Evolutionary conservation across 192 early-diverging fungal species (phyloP), one percentile per base, ranked within the genome.

Genomic region (Oehlia diaphana): DNA sequence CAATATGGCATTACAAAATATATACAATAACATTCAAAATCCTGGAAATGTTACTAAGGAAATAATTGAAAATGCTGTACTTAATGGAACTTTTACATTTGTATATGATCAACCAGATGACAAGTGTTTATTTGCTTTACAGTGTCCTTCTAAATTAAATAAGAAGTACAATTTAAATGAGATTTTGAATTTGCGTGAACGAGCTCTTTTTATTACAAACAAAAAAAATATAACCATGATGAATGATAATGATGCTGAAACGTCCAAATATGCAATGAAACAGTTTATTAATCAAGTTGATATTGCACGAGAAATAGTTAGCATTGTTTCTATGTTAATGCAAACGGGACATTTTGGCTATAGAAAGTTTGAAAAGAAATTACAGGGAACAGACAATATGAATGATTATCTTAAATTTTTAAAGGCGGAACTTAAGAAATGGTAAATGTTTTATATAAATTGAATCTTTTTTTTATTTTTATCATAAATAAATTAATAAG

Each of bases 101-200:
- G 26, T 9, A 47, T 53, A 49, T 19, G 42, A 26, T 33, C 9
- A 63, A 16, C 70, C n/a, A 5, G 42, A 28, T 26, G 58, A 81
- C 19, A 67, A 74, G 7, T 81, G 78, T 63, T 16, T 13, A 16
- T 72, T 80, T 16, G 16, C 19, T 28, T 77, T 80, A 8, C 2
- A 23, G 9, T 80, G 75, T 66, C 6, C 13, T 14, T 58, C 61
- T 9, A 62, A 80, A 31, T 21, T 3, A 3, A 19, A 37, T 9
- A 9, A 4, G 6, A 13, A 35, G 9, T 77, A 66, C n/a, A 47
- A 5, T 39, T 42, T 74, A 6, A 23, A 9, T 31, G 63, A 80
- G 19, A 65, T 80, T 19, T 37, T 37, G 21, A 63, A 80, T 75
- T 75, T 80, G 35, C 79, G 63, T 39, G 79, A 72, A 42, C 72